These are phyloP conservation scores for Septoria linicola DNA, from an alignment of 2,329 filamentous ascomycete species.

Conservation along the genomic window DNA sequence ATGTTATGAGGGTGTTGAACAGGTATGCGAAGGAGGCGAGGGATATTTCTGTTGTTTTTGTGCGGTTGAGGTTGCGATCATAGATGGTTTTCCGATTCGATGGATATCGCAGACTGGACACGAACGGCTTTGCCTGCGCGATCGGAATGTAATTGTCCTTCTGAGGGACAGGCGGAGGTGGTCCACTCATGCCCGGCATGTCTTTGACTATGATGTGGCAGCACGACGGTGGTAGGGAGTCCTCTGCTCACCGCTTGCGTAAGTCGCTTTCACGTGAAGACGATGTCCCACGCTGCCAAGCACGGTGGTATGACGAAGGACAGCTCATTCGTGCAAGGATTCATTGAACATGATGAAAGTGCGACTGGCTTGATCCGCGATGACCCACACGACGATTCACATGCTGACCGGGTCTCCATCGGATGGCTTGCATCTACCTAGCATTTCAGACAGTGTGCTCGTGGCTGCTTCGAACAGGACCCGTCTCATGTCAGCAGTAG, in stretches of 20 bases:
- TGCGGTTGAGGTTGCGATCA: constrained; percentile 88
- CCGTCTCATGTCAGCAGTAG: not conserved
- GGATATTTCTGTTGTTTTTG: constrained; percentile 83
- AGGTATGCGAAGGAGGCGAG: constrained; percentile 93
- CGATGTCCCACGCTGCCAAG: too few species aligned
- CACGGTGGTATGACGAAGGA: too few species aligned
- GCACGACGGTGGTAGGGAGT: not conserved
- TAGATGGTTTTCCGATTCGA: constrained; percentile 97
- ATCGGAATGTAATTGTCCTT: constrained; percentile 30
- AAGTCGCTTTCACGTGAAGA: constrained; percentile 4
- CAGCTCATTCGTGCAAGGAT: too few species aligned
- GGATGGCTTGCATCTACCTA: too few species aligned
- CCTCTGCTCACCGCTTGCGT: not conserved
- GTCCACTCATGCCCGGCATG: constrained; percentile 23
- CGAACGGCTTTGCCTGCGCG: constrained; percentile 36
- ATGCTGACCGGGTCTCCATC: not conserved
- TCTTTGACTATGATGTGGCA: not conserved
- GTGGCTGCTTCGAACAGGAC: too few species aligned
- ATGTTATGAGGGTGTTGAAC: constrained; percentile 94
- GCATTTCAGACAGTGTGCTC: too few species aligned
- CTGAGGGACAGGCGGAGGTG: constrained; percentile 15
- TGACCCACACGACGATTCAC: too few species aligned
- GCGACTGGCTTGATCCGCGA: too few species aligned
- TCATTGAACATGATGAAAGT: too few species aligned
- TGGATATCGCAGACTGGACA: constrained; percentile 73